Evolutionary conservation across 148 eudicot genomes (phyloP), one percentile per base, ranked within the genome.

Genomic region (Oxyria digyna): DNA sequence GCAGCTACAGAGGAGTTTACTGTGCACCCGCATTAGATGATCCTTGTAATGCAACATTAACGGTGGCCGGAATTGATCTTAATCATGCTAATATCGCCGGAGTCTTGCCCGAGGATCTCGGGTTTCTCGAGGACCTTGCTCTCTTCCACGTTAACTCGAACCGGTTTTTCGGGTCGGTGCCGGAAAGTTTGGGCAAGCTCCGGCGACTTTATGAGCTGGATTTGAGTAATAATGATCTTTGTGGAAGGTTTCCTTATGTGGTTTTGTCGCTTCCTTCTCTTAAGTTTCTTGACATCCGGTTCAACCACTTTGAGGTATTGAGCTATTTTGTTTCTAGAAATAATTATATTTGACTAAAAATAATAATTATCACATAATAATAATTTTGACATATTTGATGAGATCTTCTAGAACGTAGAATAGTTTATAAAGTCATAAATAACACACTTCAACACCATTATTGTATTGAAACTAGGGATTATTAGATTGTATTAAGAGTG

Each of bases 31-130:
- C 96, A 10, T 96, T 76, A 0, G 86, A 88, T 27, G 68, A 85
- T 66, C 80, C 76, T 0, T 32, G 42, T 0, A 0, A 72, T 6
- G 11, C 68, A 37, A 50, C 42, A n/a, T n/a, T n/a, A 13, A 88
- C 96, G 0, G 96, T 91, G 9, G 96, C 97, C 18, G 97, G 97
- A 1, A 73, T 91, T 3, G 97, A 91, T 62, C 88, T 91, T 17
- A 91, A 91, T 79, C 88, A 84, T 12, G 96, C 80, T 1, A 50
- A 73, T 41, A 74, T 91, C 35, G 50, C 81, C 9, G 96, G 96
- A 0, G 15, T 63, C 18, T 45, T 91, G 9, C 88, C 90, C 1
- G 78, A 80, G 1, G 74, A 83, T 6, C 81, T 91, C 32, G 90
- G 90, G 8, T 73, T 81, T 0, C 69, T 91, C 8, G 69, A 82